A percentile compares a stretch with the other conserved stretches of the same genome.
phyloP scores from a whole-genome alignment of 2,329 filamentous ascomycete genomes.

The Neonectria coccinea region DNA sequence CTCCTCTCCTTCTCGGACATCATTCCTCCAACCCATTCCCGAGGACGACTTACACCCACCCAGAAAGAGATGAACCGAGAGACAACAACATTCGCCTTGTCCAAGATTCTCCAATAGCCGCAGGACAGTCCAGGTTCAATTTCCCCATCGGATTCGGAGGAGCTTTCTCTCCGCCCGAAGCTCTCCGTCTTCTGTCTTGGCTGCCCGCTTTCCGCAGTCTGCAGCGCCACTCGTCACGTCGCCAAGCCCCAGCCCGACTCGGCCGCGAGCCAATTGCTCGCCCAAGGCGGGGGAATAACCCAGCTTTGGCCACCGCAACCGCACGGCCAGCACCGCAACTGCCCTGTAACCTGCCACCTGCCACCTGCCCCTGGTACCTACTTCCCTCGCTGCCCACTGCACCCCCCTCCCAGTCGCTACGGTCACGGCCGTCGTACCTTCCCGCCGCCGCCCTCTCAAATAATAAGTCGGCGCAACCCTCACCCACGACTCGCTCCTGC shows the following conservation, averaged over 20 bases:
- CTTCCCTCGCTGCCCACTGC: slow-evolving; percentile 26
- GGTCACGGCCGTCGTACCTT: slow-evolving; percentile 32
- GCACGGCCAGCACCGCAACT: slow-evolving; percentile 36
- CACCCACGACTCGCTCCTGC: slow-evolving; percentile 27
- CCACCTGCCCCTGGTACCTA: slow-evolving; percentile 1
- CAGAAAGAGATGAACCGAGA: slow-evolving; percentile 14
- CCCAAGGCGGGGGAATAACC: slow-evolving; percentile 32
- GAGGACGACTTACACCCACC: background rate
- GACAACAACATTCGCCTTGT: slow-evolving; percentile 21
- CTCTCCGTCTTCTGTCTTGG: slow-evolving; percentile 15
- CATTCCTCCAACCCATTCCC: background rate
- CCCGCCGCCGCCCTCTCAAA: slow-evolving; percentile 40
- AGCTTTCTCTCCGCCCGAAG: slow-evolving; percentile 9
- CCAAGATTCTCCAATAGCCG: slow-evolving; percentile 20
- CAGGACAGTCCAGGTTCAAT: slow-evolving; percentile 27
- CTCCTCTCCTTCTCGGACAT: background rate
- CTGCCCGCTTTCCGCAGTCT: slow-evolving; percentile 14
- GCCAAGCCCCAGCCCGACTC: slow-evolving; percentile 38
- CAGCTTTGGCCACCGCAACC: slow-evolving; percentile 11
- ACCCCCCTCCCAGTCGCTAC: slow-evolving; percentile 29
- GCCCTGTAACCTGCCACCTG: slow-evolving; percentile 21
- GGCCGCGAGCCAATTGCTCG: slow-evolving; percentile 42
- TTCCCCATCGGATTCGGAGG: slow-evolving; percentile 23
- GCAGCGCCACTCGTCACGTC: slow-evolving; percentile 39
- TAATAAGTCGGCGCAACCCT: slow-evolving; percentile 45